phyloP scores from a whole-genome alignment of 768 basidiomycete genomes.

The Cystofilobasidium bisporidii region DNA sequence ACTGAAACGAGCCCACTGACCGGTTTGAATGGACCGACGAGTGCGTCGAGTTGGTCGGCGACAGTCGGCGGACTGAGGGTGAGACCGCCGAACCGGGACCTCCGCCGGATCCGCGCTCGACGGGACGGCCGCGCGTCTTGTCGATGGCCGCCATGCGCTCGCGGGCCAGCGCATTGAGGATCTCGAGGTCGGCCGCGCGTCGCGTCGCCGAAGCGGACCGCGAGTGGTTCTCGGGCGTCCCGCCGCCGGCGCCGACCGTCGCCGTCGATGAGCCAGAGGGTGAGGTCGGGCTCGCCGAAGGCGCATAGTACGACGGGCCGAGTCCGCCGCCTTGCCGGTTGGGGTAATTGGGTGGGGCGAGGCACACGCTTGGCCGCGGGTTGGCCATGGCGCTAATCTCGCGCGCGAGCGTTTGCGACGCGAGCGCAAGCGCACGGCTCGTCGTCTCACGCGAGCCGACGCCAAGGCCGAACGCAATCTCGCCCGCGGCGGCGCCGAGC shows the following conservation, averaged over 20 bases:
- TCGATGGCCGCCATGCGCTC: slow-evolving; percentile 13
- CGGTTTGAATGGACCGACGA: slow-evolving; percentile 17
- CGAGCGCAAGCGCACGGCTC: slow-evolving; percentile 50
- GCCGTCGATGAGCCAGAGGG: slow-evolving; percentile 65
- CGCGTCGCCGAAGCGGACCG: slow-evolving; percentile 12
- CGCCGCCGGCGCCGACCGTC: neutral
- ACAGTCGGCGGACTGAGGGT: neutral
- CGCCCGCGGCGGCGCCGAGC: slow-evolving; percentile 45
- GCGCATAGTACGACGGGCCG: slow-evolving; percentile 28
- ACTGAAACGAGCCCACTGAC: neutral
- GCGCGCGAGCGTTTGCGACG: slow-evolving; percentile 70
- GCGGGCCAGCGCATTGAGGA: slow-evolving; percentile 1
- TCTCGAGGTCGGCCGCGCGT: slow-evolving; percentile 19
- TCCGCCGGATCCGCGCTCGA: neutral
- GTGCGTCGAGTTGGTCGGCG: slow-evolving; percentile 18
- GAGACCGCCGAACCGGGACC: neutral
- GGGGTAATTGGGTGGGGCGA: slow-evolving; percentile 22
- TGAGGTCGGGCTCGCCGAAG: slow-evolving; percentile 51
- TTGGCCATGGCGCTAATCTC: slow-evolving; percentile 48
- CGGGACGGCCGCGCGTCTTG: slow-evolving; percentile 15
- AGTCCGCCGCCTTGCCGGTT: slow-evolving; percentile 29
- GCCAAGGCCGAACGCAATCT: slow-evolving; percentile 31
- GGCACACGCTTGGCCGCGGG: slow-evolving; percentile 27
- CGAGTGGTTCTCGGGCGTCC: neutral
- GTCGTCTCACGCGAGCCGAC: slow-evolving; percentile 15